A percentile compares a stretch with the other conserved stretches of the same genome.
Conservation (phyloP, 148 eudicot genomes). For the Chenopodium berlandieri region DNA sequence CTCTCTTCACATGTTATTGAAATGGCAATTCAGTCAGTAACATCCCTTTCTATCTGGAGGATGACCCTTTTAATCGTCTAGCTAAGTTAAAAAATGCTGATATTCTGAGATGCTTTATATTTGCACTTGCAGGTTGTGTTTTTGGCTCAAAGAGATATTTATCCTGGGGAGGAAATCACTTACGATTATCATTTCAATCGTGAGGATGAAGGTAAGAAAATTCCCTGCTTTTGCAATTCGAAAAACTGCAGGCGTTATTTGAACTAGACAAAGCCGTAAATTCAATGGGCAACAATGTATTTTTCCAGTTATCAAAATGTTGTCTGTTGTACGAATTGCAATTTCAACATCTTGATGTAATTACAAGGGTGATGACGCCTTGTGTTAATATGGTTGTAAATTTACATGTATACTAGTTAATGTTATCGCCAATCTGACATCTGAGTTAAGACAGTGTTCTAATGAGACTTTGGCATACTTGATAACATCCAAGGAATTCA, state of each 20-base stretch:
- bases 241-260: conserved; percentile 68
- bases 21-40: neutral
- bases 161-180: conserved; percentile 81
- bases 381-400: conserved; percentile 14
- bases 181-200: conserved; percentile 79
- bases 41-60: neutral
- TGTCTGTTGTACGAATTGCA: neutral
- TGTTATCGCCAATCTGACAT: neutral
- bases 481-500: neutral
- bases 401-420: neutral
- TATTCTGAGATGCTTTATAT: neutral
- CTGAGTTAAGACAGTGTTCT: neutral
- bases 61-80: neutral
- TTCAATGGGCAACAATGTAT: neutral
- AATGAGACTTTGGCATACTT: neutral
- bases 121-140: conserved; percentile 56
- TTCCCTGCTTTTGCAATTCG: conserved; percentile 62
- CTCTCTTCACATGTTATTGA: neutral
- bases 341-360: conserved; percentile 14
- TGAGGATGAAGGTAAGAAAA: conserved; percentile 80
- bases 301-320: neutral
- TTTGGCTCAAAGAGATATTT: conserved; percentile 73
- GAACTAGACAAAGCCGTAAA: conserved; percentile 31
- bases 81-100: neutral
- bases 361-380: conserved; percentile 4